A percentile compares a stretch with the other conserved stretches of the same genome.
Conservation (phyloP, 2,329 filamentous ascomycete species). For the Stachybotrys chartarum region DNA sequence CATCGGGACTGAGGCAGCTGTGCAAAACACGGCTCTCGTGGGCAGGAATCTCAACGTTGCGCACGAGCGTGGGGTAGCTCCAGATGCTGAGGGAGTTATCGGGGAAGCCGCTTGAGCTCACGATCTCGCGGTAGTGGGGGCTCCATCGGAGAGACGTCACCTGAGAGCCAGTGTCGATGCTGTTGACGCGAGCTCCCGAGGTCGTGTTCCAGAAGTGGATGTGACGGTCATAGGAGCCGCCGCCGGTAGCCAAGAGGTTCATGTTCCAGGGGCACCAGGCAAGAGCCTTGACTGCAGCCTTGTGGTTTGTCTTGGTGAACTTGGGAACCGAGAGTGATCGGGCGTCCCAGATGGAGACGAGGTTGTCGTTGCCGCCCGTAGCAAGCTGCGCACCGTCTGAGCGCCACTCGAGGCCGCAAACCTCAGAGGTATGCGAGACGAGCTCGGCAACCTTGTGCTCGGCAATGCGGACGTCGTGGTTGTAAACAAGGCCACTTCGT, state of each 20-base stretch:
- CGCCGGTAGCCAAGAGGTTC: slow-evolving; percentile 92
- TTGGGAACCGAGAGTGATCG: slow-evolving; percentile 89
- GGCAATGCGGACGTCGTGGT: slow-evolving; percentile 96
- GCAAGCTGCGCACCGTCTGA: slow-evolving; percentile 94
- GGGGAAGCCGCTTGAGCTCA: slow-evolving; percentile 96
- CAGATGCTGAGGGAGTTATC: slow-evolving; percentile 98
- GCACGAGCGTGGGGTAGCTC: slow-evolving; percentile 95
- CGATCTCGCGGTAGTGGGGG: slow-evolving; percentile 94
- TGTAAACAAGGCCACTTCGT: slow-evolving; percentile 90
- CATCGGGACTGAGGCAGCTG: slow-evolving; percentile 93
- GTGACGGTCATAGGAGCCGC: slow-evolving; percentile 91
- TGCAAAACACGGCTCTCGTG: slow-evolving; percentile 96
- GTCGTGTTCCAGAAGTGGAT: slow-evolving; percentile 99
- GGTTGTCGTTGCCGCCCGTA: slow-evolving; percentile 96
- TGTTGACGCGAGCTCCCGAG: slow-evolving; percentile 94
- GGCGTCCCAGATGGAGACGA: slow-evolving; percentile 98
- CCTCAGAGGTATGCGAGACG: slow-evolving; percentile 93
- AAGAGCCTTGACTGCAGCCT: slow-evolving; percentile 95
- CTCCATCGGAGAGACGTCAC: slow-evolving; percentile 96
- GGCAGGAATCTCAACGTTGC: slow-evolving; percentile 95
- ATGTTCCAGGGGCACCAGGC: slow-evolving; percentile 99
- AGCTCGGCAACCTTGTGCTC: slow-evolving; percentile 98
- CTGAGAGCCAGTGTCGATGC: slow-evolving; percentile 96
- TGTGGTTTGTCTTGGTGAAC: slow-evolving; percentile 99
- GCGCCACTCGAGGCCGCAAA: slow-evolving; percentile 97